Conservation (phyloP, 2,329 filamentous ascomycete genomes). For the Aspergillus sp. region DNA sequence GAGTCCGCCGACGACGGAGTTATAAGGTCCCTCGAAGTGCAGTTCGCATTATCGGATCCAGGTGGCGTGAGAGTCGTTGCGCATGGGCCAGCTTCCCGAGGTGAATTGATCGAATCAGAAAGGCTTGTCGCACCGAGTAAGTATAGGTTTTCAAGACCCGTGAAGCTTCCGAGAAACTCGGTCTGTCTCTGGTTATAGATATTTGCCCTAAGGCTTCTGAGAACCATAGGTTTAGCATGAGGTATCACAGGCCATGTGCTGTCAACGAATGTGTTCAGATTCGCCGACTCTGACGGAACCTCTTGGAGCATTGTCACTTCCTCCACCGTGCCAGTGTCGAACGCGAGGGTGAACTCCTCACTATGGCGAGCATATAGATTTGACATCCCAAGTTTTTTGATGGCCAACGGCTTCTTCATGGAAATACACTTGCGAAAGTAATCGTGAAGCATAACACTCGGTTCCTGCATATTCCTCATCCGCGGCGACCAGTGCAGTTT, state of each 20-base stretch:
- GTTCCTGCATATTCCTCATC: conserved; percentile 60
- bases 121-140: conserved; percentile 45
- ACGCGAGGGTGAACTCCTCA: conserved; percentile 45
- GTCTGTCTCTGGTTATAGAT: conserved; percentile 46
- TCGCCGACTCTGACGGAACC: conserved; percentile 44
- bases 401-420: conserved; percentile 44
- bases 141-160: conserved; percentile 52
- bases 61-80: conserved; percentile 31
- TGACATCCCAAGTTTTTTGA: conserved; percentile 55
- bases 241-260: conserved; percentile 50
- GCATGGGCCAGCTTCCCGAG: conserved; percentile 21
- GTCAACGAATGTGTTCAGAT: conserved; percentile 54
- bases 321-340: conserved; percentile 43
- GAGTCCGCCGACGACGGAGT: conserved; percentile 27
- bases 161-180: conserved; percentile 43
- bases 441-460: conserved; percentile 53
- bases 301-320: conserved; percentile 56
- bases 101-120: conserved; percentile 33
- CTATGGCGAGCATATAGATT: conserved; percentile 59
- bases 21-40: conserved; percentile 16
- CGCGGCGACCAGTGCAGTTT: conserved; percentile 62
- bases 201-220: conserved; percentile 54
- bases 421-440: conserved; percentile 58
- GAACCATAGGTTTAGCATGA: conserved; percentile 29
- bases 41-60: conserved; percentile 18